Base-by-base conservation (phyloP, 1,284 basidiomycete genomes). In the Ganoderma meredithae region DNA sequence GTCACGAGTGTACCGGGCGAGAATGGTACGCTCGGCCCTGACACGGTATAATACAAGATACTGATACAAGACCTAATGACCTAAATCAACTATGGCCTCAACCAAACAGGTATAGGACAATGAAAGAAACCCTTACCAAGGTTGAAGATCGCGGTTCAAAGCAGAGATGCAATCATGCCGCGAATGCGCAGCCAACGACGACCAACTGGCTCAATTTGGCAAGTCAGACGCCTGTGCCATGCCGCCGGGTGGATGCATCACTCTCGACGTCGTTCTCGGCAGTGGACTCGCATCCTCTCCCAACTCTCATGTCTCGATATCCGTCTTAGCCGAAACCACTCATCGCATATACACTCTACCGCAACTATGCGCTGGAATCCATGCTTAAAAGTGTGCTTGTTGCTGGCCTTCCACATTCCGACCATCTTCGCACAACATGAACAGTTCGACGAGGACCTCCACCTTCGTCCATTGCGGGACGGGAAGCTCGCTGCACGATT, bases 401-500 rank as follows among this genome's bases (percentile, higher is more conserved):
- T 69, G 44, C 63, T 72, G 13, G 69, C 62, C 2, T 25, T 72
- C 17, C 65, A 69, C 33, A 52, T 72, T 6, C 63, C 65, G 1
- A 47, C 64, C 22, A 62, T 63, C 3, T 64, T 63, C 36, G 67
- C 67, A 15, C 61, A 61, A 3, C 44, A 62, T 47, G 90, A 89
- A 76, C 78, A 79, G 56, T 93, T 92, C 71, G 76, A 86, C 66
- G 97, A 99, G 81, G 79, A 87, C 41, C 85, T 99, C 7, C 83
- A 84, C 1, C 79, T 99, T 27, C 88, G 87, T 56, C 90, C 95
- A 0, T 86, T 98, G 22, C 82, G 86, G 19, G 95, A 98, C 79
- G 97, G 97, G 63, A 92, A 91, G 75, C 88, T 99, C 31, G 86
- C 89, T 0, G 88, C 95, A 0, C 85, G 87, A n/a, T 98, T 99